Evolutionary conservation across 129 eudicot species (phyloP).

Genomic region (Chrysanthemum lavandulifolium): DNA sequence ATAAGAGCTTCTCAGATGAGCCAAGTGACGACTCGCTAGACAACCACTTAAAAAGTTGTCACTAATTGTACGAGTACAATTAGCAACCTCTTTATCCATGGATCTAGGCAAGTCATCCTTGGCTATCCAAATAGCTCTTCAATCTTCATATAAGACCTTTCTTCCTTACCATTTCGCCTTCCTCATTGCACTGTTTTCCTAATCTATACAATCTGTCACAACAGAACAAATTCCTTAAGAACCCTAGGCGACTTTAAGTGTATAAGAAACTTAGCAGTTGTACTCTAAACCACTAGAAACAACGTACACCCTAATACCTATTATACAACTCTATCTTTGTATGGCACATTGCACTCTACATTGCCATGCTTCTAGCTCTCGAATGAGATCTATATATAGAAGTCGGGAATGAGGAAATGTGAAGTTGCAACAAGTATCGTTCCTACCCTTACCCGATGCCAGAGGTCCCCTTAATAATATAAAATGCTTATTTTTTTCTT

Average conservation of each 20-base stretch:
- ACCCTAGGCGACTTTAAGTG: neutral
- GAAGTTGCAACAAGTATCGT: slow-evolving; percentile 31
- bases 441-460: slow-evolving; percentile 13
- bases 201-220: neutral
- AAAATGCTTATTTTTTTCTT: neutral
- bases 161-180: slow-evolving; percentile 21
- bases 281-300: neutral
- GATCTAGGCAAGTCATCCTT: slow-evolving; percentile 81
- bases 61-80: slow-evolving; percentile 6
- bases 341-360: slow-evolving; percentile 12
- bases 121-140: slow-evolving; percentile 56
- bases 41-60: slow-evolving; percentile 25
- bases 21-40: slow-evolving; percentile 38
- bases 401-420: slow-evolving; percentile 11
- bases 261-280: no score
- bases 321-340: neutral
- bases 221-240: neutral
- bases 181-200: slow-evolving; percentile 2
- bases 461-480: slow-evolving; percentile 23
- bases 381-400: slow-evolving; percentile 19
- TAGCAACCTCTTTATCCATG: neutral
- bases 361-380: slow-evolving; percentile 17
- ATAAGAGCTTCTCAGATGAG: slow-evolving; percentile 41
- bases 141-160: slow-evolving; percentile 53
- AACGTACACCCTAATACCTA: neutral